Percentiles rank a stretch among this genome's conserved stretches.
phyloP scores from a whole-genome alignment of 2,329 filamentous ascomycete species.

The Colletotrichum plurivorum region DNA sequence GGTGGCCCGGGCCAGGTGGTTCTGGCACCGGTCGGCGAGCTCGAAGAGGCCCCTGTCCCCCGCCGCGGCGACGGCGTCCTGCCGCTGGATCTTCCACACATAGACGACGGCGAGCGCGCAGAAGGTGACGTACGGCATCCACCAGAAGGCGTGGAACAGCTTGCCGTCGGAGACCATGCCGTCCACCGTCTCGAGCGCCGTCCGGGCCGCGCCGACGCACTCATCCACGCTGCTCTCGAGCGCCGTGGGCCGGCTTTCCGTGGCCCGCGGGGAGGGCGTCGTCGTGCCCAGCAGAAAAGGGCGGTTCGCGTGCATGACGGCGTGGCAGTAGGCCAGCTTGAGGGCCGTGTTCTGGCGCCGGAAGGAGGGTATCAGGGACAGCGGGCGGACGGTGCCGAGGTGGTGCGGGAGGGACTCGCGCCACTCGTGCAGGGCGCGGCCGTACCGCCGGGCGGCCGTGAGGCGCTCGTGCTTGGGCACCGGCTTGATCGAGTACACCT shows the following conservation, averaged over 20 bases:
- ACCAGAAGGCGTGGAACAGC: slow-evolving; percentile 61
- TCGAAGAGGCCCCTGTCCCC: slow-evolving; percentile 40
- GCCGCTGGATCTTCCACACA: slow-evolving; percentile 59
- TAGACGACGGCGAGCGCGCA: slow-evolving; percentile 68
- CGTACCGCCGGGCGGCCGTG: slow-evolving; percentile 54
- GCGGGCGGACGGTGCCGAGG: slow-evolving; percentile 59
- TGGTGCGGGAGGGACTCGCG: slow-evolving; percentile 57
- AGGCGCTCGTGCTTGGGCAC: slow-evolving; percentile 53
- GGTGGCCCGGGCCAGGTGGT: slow-evolving; percentile 56
- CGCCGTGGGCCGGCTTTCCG: slow-evolving; percentile 60
- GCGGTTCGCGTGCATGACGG: slow-evolving; percentile 69
- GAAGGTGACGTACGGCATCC: slow-evolving; percentile 67
- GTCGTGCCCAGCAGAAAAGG: slow-evolving; percentile 62
- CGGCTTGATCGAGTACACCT: slow-evolving; percentile 56
- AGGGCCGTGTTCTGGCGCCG: slow-evolving; percentile 66
- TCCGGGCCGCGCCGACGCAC: slow-evolving; percentile 63
- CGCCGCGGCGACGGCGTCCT: slow-evolving; percentile 20
- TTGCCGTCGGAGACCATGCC: slow-evolving; percentile 52
- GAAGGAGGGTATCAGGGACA: slow-evolving; percentile 61
- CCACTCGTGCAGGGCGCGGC: slow-evolving; percentile 56
- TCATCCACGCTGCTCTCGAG: slow-evolving; percentile 54
- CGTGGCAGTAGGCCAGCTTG: slow-evolving; percentile 68
- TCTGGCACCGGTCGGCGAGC: slow-evolving; percentile 59
- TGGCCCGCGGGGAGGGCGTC: slow-evolving; percentile 45
- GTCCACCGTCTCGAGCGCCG: slow-evolving; percentile 60